Evolutionary conservation across 2,329 filamentous ascomycete species (phyloP), one percentile per base, ranked within the genome.

Genomic region (Aureobasidium sp.): DNA sequence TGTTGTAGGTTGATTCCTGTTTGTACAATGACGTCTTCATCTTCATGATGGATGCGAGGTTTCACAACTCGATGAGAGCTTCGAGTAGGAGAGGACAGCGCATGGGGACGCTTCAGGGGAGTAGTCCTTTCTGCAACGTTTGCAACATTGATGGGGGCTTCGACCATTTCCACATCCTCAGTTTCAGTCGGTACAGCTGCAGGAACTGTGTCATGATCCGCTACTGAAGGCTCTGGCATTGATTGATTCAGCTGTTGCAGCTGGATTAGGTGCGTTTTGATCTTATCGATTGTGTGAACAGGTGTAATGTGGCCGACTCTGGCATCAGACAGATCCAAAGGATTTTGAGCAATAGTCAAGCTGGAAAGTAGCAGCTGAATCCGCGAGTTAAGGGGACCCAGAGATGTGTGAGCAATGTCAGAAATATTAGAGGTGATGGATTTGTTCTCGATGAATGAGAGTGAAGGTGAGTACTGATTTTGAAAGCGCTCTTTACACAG

Each of bases 1-100:
- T 59, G 60, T 6, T 67, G 56, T 10, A 72, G 65, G 56, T 72
- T 72, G 26, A 71, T 47, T 8, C 70, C 70, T 36, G 50, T 43
- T 43, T 67, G 63, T 4, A 71, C 50, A 32, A 69, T 65, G 50
- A 66, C 67, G 2, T 70, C 70, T 43, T 71, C 67, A 4, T 61
- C 47, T 17, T 52, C 46, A 2, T 44, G 4, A 3, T 36, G 7
- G 3, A 41, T 29, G 24, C 56, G 56, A 50, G 32, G 56, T 13
- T 36, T 39, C 8, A 50, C 56, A 1, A 13, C 41, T 39, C 44
- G 56, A 51, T 61, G 34, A 20, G 57, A 61, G 27, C 41, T 24
- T 3, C 27, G 27, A 5, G 13, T 52, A 8, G 71, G 61, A 15
- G 63, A 67, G 5, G 34, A 26, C 17, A 17, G 20, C 2, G 69